Evolutionary conservation across 768 basidiomycete genomes (phyloP), one percentile per base, ranked within the genome.

Genomic region (Pisolithus orientalis): DNA sequence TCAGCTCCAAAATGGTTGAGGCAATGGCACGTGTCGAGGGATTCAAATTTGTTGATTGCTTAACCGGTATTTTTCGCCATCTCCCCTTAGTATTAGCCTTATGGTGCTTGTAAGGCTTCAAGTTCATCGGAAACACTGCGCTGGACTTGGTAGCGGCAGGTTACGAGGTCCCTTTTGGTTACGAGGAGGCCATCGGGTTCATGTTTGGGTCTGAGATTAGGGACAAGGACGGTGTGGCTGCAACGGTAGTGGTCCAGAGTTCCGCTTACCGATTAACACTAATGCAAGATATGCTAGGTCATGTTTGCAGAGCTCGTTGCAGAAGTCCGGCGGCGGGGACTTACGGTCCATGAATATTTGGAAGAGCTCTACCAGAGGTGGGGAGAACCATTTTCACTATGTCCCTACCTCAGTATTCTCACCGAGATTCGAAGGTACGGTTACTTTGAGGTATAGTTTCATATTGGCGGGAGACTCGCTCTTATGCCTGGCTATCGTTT

Each of bases 141-240:
- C 68, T 90, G 34, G 70, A 74, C 47, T 76, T 93, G 14, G 83
- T 78, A 13, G 63, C 70, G 40, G 69, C 82, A 38, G 91, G 90
- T 2, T 89, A 79, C 60, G 78, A 84, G 39, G 84, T 86, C 9
- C 80, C 79, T 0, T 93, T 94, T 60, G 90, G 85, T 9, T 94
- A 94, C 61, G 92, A 94, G 62, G 92, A 94, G 68, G 92, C 93
- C 1, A 93, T 94, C 50, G 92, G 92, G 3, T 94, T 80, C 63
- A 93, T 93, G 90, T 83, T 91, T 65, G 88, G 89, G 27, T 72
- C 79, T 13, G 72, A 82, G 27, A 80, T 94, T 57, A 76, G 87
- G 34, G 92, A 94, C 65, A 94, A 94, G 64, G 92, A 94, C 63
- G 92, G 92, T 2, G 80, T 94, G 48, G 79, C 87, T 47, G 90